phyloP scores from a whole-genome alignment of 2,329 filamentous ascomycete genomes.

The Penicillium sp. region DNA sequence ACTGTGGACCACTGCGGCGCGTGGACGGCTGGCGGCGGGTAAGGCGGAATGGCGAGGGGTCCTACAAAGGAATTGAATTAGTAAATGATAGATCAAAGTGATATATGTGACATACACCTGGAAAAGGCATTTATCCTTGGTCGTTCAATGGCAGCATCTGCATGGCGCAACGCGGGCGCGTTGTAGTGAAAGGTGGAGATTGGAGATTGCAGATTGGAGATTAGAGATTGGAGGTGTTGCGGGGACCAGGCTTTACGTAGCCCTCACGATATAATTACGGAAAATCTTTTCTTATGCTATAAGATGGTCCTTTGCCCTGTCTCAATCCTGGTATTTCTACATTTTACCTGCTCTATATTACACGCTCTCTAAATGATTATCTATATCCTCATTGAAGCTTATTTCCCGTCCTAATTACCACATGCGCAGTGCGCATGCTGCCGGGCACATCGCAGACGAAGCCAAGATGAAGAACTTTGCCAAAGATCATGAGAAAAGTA shows the following conservation, averaged over 20 bases:
- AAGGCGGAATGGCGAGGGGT: conserved; percentile 32
- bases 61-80: conserved; percentile 8
- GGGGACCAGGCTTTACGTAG: neutral
- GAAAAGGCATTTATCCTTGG: conserved; percentile 15
- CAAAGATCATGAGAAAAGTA: too few species aligned
- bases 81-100: neutral
- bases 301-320: too few species aligned
- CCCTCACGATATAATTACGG: too few species aligned
- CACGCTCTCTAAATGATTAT: too few species aligned
- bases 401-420: too few species aligned
- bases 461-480: too few species aligned
- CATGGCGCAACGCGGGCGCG: neutral
- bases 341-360: too few species aligned
- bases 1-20: conserved; percentile 30
- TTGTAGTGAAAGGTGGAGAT: neutral
- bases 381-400: too few species aligned
- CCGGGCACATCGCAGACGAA: too few species aligned
- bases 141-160: neutral
- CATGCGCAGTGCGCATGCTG: too few species aligned
- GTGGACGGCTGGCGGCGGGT: conserved; percentile 26
- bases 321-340: too few species aligned
- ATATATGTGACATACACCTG: conserved; percentile 6
- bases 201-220: neutral
- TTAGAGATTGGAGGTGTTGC: neutral
- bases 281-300: too few species aligned